Evolutionary conservation across 2,329 filamentous ascomycete species (phyloP).

Genomic region (Fusarium sp.): DNA sequence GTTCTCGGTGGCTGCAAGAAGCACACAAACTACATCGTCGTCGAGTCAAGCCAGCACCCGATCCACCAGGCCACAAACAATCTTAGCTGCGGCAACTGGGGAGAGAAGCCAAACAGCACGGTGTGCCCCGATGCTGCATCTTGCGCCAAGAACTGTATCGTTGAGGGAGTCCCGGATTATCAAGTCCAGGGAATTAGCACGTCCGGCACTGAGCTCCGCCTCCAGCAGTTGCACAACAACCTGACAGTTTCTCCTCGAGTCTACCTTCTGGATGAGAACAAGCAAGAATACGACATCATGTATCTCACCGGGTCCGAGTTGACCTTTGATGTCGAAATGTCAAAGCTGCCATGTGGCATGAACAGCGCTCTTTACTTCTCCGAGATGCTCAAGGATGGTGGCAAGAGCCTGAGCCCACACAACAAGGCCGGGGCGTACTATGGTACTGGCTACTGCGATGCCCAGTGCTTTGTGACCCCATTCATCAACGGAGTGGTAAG

Average conservation of each 20-base stretch:
- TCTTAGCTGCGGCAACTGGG: conserved; percentile 40
- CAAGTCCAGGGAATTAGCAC: conserved; percentile 48
- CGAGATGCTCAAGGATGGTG: conserved; percentile 69
- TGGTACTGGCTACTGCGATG: conserved; percentile 74
- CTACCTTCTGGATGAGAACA: conserved; percentile 67
- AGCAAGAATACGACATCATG: conserved; percentile 70
- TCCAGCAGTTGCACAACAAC: conserved; percentile 39
- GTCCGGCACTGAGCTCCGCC: conserved; percentile 45
- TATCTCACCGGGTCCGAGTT: conserved; percentile 71
- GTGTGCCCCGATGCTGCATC: conserved; percentile 62
- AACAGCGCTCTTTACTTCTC: conserved; percentile 75
- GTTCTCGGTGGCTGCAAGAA: conserved; percentile 60
- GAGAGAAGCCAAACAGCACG: conserved; percentile 52
- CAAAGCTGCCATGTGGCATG: conserved; percentile 73
- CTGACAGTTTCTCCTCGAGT: conserved; percentile 57
- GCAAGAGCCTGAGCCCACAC: conserved; percentile 56
- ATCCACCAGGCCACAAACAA: conserved; percentile 56
- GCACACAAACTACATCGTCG: conserved; percentile 61
- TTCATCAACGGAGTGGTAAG: conserved; percentile 64
- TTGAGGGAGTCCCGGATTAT: conserved; percentile 64
- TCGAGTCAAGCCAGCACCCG: conserved; percentile 60
- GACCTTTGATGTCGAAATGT: conserved; percentile 75
- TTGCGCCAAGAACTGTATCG: conserved; percentile 66
- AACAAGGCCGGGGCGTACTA: conserved; percentile 70
- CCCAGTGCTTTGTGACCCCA: conserved; percentile 64